A percentile compares a stretch with the other conserved stretches of the same genome.
phyloP scores from a whole-genome alignment of 2,329 filamentous ascomycete genomes.

The Aureobasidium namibiae region DNA sequence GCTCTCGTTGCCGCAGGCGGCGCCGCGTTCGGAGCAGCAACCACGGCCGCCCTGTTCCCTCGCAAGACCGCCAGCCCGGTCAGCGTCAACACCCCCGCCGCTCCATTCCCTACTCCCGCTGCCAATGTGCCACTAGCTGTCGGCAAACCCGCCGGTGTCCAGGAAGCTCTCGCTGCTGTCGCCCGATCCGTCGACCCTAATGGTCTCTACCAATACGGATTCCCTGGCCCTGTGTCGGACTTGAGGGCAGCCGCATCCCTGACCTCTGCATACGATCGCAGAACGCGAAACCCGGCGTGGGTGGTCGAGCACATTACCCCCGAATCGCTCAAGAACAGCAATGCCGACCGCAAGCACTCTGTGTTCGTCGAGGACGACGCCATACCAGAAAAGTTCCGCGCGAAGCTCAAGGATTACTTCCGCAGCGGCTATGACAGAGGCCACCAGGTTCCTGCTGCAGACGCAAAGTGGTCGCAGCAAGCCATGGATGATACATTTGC shows the following conservation, averaged over 20 bases:
- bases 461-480: conserved; percentile 88
- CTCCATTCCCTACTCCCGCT: conserved; percentile 22
- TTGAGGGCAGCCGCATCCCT: conserved; percentile 68
- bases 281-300: conserved; percentile 87
- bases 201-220: conserved; percentile 54
- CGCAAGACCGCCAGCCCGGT: conserved; percentile 21
- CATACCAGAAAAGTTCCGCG: conserved; percentile 81
- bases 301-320: conserved; percentile 90
- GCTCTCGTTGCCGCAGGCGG: conserved; percentile 41
- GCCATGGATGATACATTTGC: conserved; percentile 95
- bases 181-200: conserved; percentile 38
- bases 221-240: conserved; percentile 84
- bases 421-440: conserved; percentile 91
- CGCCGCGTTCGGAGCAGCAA: conserved; percentile 41
- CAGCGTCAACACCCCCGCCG: conserved; percentile 22
- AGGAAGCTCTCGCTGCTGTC: conserved; percentile 18
- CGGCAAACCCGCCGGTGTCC: conserved; percentile 14
- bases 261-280: conserved; percentile 82
- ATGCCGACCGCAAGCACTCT: conserved; percentile 78
- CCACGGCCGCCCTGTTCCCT: conserved; percentile 39
- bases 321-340: conserved; percentile 63
- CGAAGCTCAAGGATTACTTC: conserved; percentile 86
- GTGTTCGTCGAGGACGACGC: conserved; percentile 70
- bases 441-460: conserved; percentile 93
- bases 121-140: conserved; percentile 17